These are phyloP conservation scores for Microdochium nivale DNA, from an alignment of 2,329 filamentous ascomycete species.

Conservation along the genomic window DNA sequence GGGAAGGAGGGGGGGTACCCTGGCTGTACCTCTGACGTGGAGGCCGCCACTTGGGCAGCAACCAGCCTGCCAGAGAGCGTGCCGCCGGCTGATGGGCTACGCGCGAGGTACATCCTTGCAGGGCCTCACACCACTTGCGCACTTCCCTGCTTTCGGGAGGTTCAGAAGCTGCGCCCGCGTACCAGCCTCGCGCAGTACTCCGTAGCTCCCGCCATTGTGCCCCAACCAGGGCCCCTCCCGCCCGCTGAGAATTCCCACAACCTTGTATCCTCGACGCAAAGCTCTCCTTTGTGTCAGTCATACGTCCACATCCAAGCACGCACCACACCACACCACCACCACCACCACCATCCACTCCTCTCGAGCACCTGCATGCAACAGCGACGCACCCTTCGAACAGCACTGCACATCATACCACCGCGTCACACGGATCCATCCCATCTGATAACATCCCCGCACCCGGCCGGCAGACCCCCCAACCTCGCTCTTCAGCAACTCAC, in stretches of 20 bases:
- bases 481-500: neutral
- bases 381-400: neutral
- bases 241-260: neutral
- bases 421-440: neutral
- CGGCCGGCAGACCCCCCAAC: neutral
- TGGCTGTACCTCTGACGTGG: neutral
- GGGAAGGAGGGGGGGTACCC: neutral
- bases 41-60: neutral
- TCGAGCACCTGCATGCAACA: neutral
- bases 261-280: neutral
- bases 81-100: neutral
- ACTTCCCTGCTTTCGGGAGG: too few species aligned
- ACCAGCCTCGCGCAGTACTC: too few species aligned
- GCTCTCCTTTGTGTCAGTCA: neutral
- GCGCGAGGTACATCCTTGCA: neutral
- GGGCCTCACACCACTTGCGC: too few species aligned
- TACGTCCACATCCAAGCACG: neutral
- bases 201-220: neutral
- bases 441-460: neutral
- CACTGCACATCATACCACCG: neutral
- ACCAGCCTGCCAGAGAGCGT: neutral
- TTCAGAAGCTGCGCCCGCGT: too few species aligned
- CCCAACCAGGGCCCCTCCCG: neutral
- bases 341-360: neutral
- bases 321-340: slow-evolving; percentile 1